Conservation (phyloP, 2,329 filamentous ascomycete species). For the Fusarium nisikadoi region DNA sequence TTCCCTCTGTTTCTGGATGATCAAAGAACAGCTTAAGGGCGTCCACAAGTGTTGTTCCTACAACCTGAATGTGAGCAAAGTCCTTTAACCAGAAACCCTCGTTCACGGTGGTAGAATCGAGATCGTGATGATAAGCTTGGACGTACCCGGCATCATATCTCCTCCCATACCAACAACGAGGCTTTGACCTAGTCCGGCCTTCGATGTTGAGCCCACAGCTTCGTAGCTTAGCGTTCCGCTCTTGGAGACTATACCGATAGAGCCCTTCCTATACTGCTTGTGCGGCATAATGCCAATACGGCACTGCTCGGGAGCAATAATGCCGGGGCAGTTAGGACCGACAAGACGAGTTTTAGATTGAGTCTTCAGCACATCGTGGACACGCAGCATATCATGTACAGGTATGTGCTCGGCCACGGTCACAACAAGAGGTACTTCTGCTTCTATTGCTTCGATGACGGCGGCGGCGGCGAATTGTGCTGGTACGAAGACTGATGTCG, state of each 20-base stretch:
- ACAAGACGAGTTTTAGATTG: slow-evolving; percentile 79
- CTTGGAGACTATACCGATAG: slow-evolving; percentile 79
- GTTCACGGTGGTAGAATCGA: not conserved
- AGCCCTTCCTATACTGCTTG: slow-evolving; percentile 62
- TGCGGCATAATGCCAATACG: slow-evolving; percentile 56
- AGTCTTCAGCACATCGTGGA: slow-evolving; percentile 74
- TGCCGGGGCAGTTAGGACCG: slow-evolving; percentile 82
- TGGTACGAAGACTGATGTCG: slow-evolving; percentile 78
- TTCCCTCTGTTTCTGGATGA: slow-evolving; percentile 75
- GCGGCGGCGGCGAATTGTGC: slow-evolving; percentile 73
- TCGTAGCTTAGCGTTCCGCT: slow-evolving; percentile 85
- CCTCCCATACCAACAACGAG: slow-evolving; percentile 82
- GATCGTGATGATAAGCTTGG: not conserved
- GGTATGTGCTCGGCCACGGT: slow-evolving; percentile 85
- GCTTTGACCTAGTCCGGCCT: slow-evolving; percentile 78
- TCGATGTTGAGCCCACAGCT: slow-evolving; percentile 77
- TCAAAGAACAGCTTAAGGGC: slow-evolving; percentile 74
- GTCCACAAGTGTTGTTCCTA: slow-evolving; percentile 74
- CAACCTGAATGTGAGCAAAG: not conserved
- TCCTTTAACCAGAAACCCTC: accelerated
- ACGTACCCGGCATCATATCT: slow-evolving; percentile 72
- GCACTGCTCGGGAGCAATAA: slow-evolving; percentile 79
- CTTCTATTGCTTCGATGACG: slow-evolving; percentile 80
- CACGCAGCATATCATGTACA: slow-evolving; percentile 78
- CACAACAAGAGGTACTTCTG: slow-evolving; percentile 80